phyloP scores from a whole-genome alignment of 176 grass and related monocot species.

The Tillandsia leiboldiana region DNA sequence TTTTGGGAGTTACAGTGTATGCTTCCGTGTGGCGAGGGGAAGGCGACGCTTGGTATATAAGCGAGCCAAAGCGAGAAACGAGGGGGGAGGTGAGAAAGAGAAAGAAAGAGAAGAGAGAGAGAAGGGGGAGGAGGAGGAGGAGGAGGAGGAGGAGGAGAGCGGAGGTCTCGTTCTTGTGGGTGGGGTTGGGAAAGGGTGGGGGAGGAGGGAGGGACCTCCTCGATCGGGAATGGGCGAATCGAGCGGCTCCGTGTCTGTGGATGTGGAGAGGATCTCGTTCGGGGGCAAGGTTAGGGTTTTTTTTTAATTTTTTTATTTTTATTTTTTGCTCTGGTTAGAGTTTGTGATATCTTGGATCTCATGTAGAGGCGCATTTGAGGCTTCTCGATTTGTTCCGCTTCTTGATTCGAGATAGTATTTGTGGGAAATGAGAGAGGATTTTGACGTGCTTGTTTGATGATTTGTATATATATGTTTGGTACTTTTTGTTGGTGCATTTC shows the following conservation, averaged over 20 bases:
- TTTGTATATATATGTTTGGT: constrained; percentile 11
- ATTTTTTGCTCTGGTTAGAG: constrained; percentile 2
- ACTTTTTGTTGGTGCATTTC: too few species aligned
- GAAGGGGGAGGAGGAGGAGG: constrained; percentile 5
- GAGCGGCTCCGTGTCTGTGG: constrained; percentile 20
- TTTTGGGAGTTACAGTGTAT: constrained; percentile 11
- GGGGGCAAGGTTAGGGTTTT: constrained; percentile 61
- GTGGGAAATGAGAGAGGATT: constrained; percentile 17
- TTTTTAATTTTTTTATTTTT: background rate
- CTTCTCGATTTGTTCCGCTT: constrained; percentile 14
- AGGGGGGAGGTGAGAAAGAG: constrained; percentile 9
- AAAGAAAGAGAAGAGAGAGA: constrained; percentile 5
- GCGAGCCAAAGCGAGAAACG: constrained; percentile 22
- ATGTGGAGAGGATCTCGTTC: constrained; percentile 60
- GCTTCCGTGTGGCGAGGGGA: constrained; percentile 1
- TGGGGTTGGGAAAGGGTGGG: constrained; percentile 33
- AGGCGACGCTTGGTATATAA: constrained; percentile 40
- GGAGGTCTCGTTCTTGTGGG: constrained; percentile 9
- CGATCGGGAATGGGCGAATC: constrained; percentile 14
- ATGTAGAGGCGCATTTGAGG: background rate
- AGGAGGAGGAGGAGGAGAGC: background rate
- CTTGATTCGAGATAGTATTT: constrained; percentile 18
- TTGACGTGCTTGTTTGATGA: constrained; percentile 12
- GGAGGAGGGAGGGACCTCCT: constrained; percentile 31
- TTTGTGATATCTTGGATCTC: background rate